phyloP scores from a whole-genome alignment of 1,139 yeast genomes.

The Nakaseomyces kungkrabaensis region DNA sequence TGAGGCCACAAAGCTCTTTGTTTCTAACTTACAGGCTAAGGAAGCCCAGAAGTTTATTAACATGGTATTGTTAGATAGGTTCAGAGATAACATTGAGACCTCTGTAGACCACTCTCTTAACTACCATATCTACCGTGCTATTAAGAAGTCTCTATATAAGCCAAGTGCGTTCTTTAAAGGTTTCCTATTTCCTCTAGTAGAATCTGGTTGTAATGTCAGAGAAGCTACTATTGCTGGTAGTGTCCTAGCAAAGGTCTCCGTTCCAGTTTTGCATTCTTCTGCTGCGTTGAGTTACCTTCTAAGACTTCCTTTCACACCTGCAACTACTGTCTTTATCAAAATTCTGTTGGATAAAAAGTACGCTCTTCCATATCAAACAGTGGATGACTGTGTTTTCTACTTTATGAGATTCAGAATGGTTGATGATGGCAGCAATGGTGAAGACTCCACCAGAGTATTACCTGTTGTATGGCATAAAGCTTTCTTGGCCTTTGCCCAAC shows the following conservation, averaged over 20 bases:
- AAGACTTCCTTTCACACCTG: constrained; percentile 78
- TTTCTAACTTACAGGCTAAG: constrained; percentile 75
- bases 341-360: constrained; percentile 87
- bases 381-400: constrained; percentile 91
- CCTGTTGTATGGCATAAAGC: constrained; percentile 98
- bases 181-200: constrained; percentile 80
- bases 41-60: constrained; percentile 84
- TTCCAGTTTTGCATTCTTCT: constrained; percentile 91
- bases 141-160: constrained; percentile 86
- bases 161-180: constrained; percentile 98
- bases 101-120: constrained; percentile 57
- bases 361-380: constrained; percentile 92
- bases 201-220: constrained; percentile 72
- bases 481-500: constrained; percentile 83
- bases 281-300: constrained; percentile 83
- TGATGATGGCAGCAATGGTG: constrained; percentile 34
- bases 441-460: constrained; percentile 46
- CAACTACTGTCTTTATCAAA: constrained; percentile 82
- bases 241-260: constrained; percentile 76
- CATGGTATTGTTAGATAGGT: constrained; percentile 68
- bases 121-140: constrained; percentile 84
- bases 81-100: constrained; percentile 72
- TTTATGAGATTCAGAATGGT: constrained; percentile 75
- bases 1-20: constrained; percentile 90
- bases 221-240: constrained; percentile 96